Evolutionary conservation across 768 basidiomycete genomes (phyloP).

Genomic region (Suillus ampliporus): DNA sequence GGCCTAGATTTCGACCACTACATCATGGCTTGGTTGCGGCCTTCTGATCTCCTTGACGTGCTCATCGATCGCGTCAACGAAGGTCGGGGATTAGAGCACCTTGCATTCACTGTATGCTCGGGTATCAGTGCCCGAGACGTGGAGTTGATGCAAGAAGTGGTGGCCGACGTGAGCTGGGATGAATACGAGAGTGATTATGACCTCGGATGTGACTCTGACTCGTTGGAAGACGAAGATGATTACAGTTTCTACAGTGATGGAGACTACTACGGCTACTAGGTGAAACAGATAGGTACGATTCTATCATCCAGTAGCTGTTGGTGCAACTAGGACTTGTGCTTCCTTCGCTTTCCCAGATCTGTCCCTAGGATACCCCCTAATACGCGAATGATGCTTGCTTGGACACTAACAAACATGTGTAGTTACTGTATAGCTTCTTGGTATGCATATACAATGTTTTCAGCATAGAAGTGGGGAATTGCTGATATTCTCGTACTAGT

Average conservation of each 20-base stretch:
- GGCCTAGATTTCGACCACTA: neutral
- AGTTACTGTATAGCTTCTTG: no score
- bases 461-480: neutral
- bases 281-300: neutral
- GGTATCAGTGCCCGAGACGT: neutral
- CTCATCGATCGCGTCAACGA: slow-evolving; percentile 13
- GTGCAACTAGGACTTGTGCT: neutral
- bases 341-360: neutral
- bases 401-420: neutral
- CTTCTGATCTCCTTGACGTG: slow-evolving; percentile 3
- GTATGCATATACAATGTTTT: neutral
- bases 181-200: neutral
- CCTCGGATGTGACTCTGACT: neutral
- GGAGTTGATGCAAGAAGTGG: slow-evolving; percentile 10
- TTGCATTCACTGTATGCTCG: neutral
- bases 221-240: neutral
- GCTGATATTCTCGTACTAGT: neutral
- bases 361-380: neutral
- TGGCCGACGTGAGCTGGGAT: slow-evolving; percentile 8
- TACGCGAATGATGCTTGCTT: neutral
- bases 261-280: neutral
- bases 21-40: no score
- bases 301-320: neutral
- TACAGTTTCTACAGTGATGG: neutral
- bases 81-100: slow-evolving; percentile 4